phyloP scores from a whole-genome alignment of 495 filamentous ascomycete genomes.

The Penicillium cosmopolitanum region DNA sequence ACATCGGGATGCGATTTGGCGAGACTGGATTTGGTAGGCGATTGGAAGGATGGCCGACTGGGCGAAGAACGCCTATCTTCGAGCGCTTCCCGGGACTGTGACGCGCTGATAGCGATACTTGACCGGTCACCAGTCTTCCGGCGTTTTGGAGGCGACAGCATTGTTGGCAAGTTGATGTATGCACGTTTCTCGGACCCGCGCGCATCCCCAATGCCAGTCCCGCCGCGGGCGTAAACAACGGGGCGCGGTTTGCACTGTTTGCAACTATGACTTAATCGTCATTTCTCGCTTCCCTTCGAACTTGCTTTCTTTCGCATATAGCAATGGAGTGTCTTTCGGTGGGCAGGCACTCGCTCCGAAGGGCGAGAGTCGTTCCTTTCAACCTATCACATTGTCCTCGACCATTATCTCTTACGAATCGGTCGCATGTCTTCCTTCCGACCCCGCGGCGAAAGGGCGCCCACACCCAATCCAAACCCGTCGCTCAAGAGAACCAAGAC shows the following conservation, averaged over 20 bases:
- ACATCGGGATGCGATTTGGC: constrained; percentile 66
- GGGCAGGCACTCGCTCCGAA: constrained; percentile 25
- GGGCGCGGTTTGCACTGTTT: constrained; percentile 47
- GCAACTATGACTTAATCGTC: constrained; percentile 43
- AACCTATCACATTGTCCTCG: neutral
- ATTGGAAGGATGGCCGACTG: constrained; percentile 61
- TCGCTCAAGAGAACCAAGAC: constrained; percentile 7
- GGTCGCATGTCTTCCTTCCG: constrained; percentile 26
- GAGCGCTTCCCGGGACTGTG: constrained; percentile 33
- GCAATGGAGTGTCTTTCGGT: constrained; percentile 38
- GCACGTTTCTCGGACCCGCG: neutral
- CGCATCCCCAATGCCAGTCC: neutral
- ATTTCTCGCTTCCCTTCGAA: constrained; percentile 9
- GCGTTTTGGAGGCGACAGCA: constrained; percentile 61
- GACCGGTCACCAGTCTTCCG: constrained; percentile 60
- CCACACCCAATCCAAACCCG: constrained; percentile 16
- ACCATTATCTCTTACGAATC: constrained; percentile 6
- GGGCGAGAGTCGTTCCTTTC: constrained; percentile 1
- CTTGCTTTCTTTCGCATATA: constrained; percentile 19
- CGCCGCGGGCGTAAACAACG: constrained; percentile 29
- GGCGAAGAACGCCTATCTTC: constrained; percentile 31
- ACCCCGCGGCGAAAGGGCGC: constrained; percentile 31
- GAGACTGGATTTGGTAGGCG: constrained; percentile 66
- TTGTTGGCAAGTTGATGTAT: constrained; percentile 15
- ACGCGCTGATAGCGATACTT: constrained; percentile 32